phyloP scores from a whole-genome alignment of 768 basidiomycete species.

The Amanita muscaria region DNA sequence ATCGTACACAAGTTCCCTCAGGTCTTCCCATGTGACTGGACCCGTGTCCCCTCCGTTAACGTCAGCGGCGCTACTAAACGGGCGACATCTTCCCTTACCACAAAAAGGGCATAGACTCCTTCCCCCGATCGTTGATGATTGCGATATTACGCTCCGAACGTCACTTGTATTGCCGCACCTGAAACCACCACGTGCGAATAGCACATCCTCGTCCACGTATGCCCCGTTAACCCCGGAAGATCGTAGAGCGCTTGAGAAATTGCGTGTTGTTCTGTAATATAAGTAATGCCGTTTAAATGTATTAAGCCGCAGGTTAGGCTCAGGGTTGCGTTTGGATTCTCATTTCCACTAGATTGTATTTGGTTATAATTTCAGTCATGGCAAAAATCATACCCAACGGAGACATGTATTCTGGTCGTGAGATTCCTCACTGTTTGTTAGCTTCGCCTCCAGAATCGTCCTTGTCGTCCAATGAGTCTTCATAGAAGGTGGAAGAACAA shows the following conservation, averaged over 20 bases:
- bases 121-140: conserved; percentile 18
- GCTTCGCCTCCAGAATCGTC: too few relatives aligned
- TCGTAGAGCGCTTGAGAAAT: conserved; percentile 45
- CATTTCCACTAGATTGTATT: too few relatives aligned
- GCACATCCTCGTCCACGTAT: conserved; percentile 20
- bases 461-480: too few relatives aligned
- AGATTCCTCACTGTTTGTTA: too few relatives aligned
- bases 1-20: conserved; percentile 13
- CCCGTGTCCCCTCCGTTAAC: conserved; percentile 9
- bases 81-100: conserved; percentile 4
- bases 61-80: conserved; percentile 6
- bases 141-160: conserved; percentile 13
- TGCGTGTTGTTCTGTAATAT: conserved; percentile 42
- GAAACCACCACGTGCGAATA: conserved; percentile 11
- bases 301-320: background rate
- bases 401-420: too few relatives aligned
- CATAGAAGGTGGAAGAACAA: too few relatives aligned
- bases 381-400: too few relatives aligned
- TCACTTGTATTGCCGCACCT: conserved; percentile 19
- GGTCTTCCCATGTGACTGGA: conserved; percentile 9
- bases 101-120: conserved; percentile 11
- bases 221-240: conserved; percentile 47
- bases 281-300: background rate
- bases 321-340: background rate
- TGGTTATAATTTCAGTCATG: too few relatives aligned